Conservation (phyloP, 805 yeast species). For the Cyberlindnera meyerae region DNA sequence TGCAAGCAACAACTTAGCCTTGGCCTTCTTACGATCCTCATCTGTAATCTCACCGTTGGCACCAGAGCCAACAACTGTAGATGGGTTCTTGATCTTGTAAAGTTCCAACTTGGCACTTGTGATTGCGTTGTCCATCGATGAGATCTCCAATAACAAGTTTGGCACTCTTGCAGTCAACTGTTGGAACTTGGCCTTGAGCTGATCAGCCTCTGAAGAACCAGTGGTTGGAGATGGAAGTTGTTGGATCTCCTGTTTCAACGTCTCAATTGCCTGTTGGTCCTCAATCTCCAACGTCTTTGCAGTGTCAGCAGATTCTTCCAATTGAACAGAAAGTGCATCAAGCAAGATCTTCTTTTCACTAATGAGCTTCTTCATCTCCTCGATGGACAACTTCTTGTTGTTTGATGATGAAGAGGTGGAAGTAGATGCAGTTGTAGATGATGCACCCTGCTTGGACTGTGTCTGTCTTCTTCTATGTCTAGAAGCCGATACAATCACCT, state of each 20-base stretch:
- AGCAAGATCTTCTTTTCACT: conserved; percentile 73
- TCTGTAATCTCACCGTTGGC: conserved; percentile 84
- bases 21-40: conserved; percentile 71
- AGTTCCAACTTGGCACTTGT: conserved; percentile 60
- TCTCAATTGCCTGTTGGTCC: conserved; percentile 36
- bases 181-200: conserved; percentile 34
- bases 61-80: conserved; percentile 73
- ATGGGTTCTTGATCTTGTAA: conserved; percentile 62
- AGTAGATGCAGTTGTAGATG: background rate
- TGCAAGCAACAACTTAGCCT: conserved; percentile 68
- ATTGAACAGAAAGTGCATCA: conserved; percentile 35
- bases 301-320: conserved; percentile 31
- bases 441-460: conserved; percentile 1
- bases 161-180: conserved; percentile 46
- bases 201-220: conserved; percentile 7
- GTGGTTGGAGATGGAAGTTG: conserved; percentile 38
- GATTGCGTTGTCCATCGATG: conserved; percentile 59
- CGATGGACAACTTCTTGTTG: conserved; percentile 29
- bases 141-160: conserved; percentile 53
- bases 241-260: conserved; percentile 42
- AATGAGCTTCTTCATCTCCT: conserved; percentile 59
- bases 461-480: conserved; percentile 26
- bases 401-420: background rate
- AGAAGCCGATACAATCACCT: conserved; percentile 26
- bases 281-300: conserved; percentile 43